Percentiles rank a stretch among this genome's conserved stretches.
Evolutionary conservation across 805 yeast genomes (phyloP).

Genomic region (Kuraishia borneana): DNA sequence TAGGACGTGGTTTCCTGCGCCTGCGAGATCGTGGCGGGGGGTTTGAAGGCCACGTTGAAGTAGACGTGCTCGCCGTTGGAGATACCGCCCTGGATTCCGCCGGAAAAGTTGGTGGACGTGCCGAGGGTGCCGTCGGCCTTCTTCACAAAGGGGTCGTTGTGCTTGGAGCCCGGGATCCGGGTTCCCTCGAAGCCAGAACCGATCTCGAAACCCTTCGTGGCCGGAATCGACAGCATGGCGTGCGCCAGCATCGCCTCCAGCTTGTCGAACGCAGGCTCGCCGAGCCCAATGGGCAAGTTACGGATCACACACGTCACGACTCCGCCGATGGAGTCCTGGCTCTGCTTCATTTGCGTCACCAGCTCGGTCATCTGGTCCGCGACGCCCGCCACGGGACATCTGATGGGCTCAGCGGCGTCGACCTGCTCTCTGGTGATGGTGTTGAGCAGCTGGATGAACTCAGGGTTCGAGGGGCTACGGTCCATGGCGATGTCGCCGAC

Average conservation of each 20-base stretch:
- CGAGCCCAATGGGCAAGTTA: constrained; percentile 90
- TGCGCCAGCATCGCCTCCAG: constrained; percentile 92
- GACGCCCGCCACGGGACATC: constrained; percentile 77
- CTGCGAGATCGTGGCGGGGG: constrained; percentile 95
- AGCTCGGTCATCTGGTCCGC: constrained; percentile 76
- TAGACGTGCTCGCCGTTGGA: constrained; percentile 92
- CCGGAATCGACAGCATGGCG: constrained; percentile 96
- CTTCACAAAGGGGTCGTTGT: constrained; percentile 80
- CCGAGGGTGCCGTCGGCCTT: constrained; percentile 53
- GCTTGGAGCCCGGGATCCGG: constrained; percentile 81
- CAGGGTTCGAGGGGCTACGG: constrained; percentile 54
- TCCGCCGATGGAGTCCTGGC: constrained; percentile 93
- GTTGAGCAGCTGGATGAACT: constrained; percentile 55
- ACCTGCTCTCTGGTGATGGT: constrained; percentile 83
- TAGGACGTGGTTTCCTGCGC: constrained; percentile 84
- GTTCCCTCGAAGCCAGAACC: constrained; percentile 96
- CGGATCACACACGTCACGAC: constrained; percentile 95
- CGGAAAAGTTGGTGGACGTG: constrained; percentile 85
- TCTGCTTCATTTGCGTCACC: constrained; percentile 78
- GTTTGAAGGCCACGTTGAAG: constrained; percentile 93
- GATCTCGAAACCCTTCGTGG: constrained; percentile 95
- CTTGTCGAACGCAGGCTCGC: constrained; percentile 97
- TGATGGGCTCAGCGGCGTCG: constrained; percentile 78
- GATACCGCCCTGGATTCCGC: constrained; percentile 98
- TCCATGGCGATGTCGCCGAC: constrained; percentile 77